Evolutionary conservation across 805 yeast species (phyloP).

Genomic region (Zygosaccharomyces bailii): DNA sequence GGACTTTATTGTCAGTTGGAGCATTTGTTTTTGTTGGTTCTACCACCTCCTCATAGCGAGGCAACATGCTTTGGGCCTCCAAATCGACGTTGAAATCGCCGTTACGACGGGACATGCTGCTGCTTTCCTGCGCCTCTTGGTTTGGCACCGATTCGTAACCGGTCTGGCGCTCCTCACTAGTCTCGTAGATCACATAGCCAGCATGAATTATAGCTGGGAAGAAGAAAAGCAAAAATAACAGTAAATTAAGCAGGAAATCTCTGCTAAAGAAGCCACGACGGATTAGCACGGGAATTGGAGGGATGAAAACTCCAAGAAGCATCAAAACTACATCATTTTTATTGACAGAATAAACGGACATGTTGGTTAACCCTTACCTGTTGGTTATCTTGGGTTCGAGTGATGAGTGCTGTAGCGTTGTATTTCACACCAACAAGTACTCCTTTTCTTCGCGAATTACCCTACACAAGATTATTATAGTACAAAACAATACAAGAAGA

Average conservation of each 20-base stretch:
- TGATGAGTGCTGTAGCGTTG: too few relatives aligned
- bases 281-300: constrained; percentile 26
- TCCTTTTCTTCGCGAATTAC: not conserved
- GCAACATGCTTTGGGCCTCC: constrained; percentile 17
- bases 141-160: constrained; percentile 10
- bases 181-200: constrained; percentile 25
- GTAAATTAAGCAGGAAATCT: constrained; percentile 22
- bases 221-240: constrained; percentile 21
- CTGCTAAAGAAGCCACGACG: constrained; percentile 24
- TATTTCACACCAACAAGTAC: not conserved
- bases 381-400: not conserved
- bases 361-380: not conserved
- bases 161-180: constrained; percentile 23
- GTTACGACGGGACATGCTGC: constrained; percentile 12
- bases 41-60: constrained; percentile 23
- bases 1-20: constrained; percentile 24
- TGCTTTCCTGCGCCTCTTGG: constrained; percentile 11
- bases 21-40: constrained; percentile 4
- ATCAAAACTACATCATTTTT: constrained; percentile 24
- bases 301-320: constrained; percentile 22
- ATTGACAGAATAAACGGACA: constrained; percentile 20
- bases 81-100: constrained; percentile 21
- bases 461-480: not conserved
- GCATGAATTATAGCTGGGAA: constrained; percentile 31
- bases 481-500: not conserved